Evolutionary conservation across 129 eudicot species (phyloP).

Genomic region (Flaveria ramosissima): DNA sequence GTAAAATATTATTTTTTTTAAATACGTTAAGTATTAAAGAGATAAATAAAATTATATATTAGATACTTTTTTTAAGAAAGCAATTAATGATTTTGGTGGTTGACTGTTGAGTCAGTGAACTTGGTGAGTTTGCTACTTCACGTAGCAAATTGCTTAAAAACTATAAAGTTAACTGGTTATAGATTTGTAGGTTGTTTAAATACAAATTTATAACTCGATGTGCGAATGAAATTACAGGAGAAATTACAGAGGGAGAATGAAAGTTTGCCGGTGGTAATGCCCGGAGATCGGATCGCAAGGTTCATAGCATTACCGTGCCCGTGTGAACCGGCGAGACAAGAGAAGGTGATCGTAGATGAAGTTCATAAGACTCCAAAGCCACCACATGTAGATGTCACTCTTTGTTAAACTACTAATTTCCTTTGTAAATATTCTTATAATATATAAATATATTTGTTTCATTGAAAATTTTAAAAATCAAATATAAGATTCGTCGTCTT

Average conservation of each 20-base stretch:
- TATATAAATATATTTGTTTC: slow-evolving; percentile 15
- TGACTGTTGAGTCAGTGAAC: too few species aligned
- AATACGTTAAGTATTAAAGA: too few species aligned
- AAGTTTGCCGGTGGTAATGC: slow-evolving; percentile 83
- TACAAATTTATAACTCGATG: too few species aligned
- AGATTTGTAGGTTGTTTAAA: too few species aligned
- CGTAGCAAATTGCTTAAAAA: too few species aligned
- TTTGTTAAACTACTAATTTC: slow-evolving; percentile 28
- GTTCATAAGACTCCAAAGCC: slow-evolving; percentile 54
- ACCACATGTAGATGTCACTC: slow-evolving; percentile 48
- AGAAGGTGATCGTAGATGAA: slow-evolving; percentile 28
- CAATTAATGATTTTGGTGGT: too few species aligned
- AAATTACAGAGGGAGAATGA: slow-evolving; percentile 38
- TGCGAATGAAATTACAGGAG: slow-evolving; percentile 34
- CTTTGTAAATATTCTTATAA: slow-evolving; percentile 16
- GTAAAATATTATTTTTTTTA: too few species aligned
- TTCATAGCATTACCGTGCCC: slow-evolving; percentile 97
- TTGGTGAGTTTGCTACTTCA: too few species aligned
- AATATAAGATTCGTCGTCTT: not conserved
- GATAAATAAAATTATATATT: too few species aligned
- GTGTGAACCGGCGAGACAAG: slow-evolving; percentile 54
- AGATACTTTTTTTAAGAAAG: too few species aligned
- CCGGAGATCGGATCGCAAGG: slow-evolving; percentile 75
- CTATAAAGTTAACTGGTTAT: too few species aligned
- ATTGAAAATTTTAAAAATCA: slow-evolving; percentile 9